Percentiles rank a stretch among this genome's conserved stretches.
Evolutionary conservation across 495 filamentous ascomycete genomes (phyloP).

Genomic region (Talaromyces adpressus): DNA sequence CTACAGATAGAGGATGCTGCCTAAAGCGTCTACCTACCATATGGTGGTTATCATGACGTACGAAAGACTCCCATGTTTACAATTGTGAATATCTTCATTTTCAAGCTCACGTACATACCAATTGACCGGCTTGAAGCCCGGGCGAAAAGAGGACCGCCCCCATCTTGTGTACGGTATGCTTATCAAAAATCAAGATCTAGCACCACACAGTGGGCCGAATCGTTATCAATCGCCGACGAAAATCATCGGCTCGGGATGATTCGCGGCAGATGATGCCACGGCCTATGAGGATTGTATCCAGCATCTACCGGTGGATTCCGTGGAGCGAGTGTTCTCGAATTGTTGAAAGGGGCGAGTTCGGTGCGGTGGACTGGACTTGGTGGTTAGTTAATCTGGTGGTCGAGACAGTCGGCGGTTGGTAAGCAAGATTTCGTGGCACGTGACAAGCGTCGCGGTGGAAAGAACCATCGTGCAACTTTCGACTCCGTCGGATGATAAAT

Average conservation of each 20-base stretch:
- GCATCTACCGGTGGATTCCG: neutral
- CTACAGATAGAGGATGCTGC: neutral
- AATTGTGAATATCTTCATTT: neutral
- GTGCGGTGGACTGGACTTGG: neutral
- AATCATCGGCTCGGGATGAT: neutral
- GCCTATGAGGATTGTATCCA: neutral
- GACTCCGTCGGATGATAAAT: slow-evolving; percentile 7
- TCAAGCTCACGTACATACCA: neutral
- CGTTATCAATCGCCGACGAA: neutral
- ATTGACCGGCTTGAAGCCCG: neutral
- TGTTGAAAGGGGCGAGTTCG: neutral
- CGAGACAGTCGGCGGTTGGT: slow-evolving; percentile 8
- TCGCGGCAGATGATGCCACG: slow-evolving; percentile 5
- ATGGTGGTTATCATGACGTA: neutral
- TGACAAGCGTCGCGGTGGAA: neutral
- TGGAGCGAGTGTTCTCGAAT: slow-evolving; percentile 4
- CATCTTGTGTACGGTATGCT: neutral
- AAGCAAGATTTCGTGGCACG: slow-evolving; percentile 6
- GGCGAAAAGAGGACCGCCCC: neutral
- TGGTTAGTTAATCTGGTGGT: neutral
- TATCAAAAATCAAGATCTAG: neutral
- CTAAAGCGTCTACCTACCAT: neutral
- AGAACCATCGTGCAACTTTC: slow-evolving; percentile 3
- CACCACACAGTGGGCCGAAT: neutral
- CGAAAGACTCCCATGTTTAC: neutral